Evolutionary conservation across 1,284 basidiomycete species (phyloP).

Genomic region (Cryptococcus maquisensis): DNA sequence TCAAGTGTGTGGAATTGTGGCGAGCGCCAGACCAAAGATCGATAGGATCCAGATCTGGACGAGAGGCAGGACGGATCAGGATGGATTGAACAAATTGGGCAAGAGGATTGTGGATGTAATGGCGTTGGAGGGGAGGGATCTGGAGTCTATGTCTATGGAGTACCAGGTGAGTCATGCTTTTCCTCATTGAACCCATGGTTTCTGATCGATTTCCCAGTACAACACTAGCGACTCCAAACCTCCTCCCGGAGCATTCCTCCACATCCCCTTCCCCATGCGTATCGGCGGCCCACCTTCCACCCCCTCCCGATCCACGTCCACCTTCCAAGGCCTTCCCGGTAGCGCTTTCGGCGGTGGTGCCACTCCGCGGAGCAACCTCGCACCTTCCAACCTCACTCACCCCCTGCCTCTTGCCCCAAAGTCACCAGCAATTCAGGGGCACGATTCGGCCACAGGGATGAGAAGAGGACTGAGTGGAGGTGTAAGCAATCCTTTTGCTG

Average conservation of each 20-base stretch:
- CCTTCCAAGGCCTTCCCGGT: constrained; percentile 1
- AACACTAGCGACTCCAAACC: constrained; percentile 22
- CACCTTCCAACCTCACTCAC: neutral
- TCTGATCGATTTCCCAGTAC: constrained; percentile 13
- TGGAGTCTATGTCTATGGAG: constrained; percentile 75
- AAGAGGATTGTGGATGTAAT: constrained; percentile 73
- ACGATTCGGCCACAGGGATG: neutral
- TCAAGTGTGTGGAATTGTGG: constrained; percentile 85
- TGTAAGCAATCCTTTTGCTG: neutral
- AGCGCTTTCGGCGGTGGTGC: neutral
- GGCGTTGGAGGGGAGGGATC: constrained; percentile 52
- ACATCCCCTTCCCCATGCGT: constrained; percentile 23
- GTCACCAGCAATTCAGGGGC: neutral
- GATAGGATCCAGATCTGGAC: constrained; percentile 89
- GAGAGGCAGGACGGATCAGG: constrained; percentile 72
- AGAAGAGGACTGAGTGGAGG: neutral
- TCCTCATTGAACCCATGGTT: neutral
- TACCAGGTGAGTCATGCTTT: constrained; percentile 63
- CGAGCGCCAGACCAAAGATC: constrained; percentile 77
- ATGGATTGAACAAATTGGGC: constrained; percentile 71
- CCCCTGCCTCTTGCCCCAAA: neutral
- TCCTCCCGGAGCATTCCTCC: constrained; percentile 21
- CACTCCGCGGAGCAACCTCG: neutral
- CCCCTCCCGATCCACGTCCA: neutral
- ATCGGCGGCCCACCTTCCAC: constrained; percentile 1